Percentiles rank a stretch among this genome's conserved stretches.
These are phyloP conservation scores for Hibiscus mutabilis DNA, from an alignment of 345 rosid species.

Conservation along the genomic window DNA sequence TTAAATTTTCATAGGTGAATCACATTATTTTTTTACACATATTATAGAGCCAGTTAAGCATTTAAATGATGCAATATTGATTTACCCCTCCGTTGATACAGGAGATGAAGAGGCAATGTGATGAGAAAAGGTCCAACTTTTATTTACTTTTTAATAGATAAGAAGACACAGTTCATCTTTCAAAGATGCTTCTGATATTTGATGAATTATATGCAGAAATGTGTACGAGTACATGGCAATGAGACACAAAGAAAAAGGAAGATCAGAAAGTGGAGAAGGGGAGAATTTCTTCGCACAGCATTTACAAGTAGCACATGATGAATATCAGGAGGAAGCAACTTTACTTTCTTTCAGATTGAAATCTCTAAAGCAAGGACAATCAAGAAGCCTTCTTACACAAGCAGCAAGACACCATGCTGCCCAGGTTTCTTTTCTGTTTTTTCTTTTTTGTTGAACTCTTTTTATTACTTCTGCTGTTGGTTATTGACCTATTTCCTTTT, in stretches of 20 bases:
- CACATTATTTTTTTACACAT: not conserved
- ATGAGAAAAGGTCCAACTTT: constrained; percentile 76
- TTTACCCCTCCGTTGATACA: constrained; percentile 32
- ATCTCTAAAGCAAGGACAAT: constrained; percentile 90
- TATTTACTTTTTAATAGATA: not conserved
- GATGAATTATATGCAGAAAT: constrained; percentile 41
- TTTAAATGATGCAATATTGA: not conserved
- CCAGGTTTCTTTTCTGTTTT: constrained; percentile 54
- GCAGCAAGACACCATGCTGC: constrained; percentile 98
- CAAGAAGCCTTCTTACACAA: constrained; percentile 91
- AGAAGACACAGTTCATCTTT: not conserved
- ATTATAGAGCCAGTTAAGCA: not conserved
- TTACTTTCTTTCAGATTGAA: constrained; percentile 77
- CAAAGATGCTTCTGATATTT: constrained; percentile 9
- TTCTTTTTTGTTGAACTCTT: not conserved
- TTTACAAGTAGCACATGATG: constrained; percentile 68
- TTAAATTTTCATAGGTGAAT: not conserved
- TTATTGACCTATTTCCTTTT: constrained; percentile 10
- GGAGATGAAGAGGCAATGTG: constrained; percentile 96
- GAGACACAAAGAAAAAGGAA: constrained; percentile 64
- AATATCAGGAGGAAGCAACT: constrained; percentile 81
- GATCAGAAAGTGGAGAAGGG: constrained; percentile 64
- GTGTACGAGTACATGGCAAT: constrained; percentile 56
- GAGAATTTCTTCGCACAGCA: constrained; percentile 58
- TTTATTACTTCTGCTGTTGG: not conserved